These are phyloP conservation scores for Nannochloris sp. DNA, from an alignment of 139 green algal species.

Conservation along the genomic window DNA sequence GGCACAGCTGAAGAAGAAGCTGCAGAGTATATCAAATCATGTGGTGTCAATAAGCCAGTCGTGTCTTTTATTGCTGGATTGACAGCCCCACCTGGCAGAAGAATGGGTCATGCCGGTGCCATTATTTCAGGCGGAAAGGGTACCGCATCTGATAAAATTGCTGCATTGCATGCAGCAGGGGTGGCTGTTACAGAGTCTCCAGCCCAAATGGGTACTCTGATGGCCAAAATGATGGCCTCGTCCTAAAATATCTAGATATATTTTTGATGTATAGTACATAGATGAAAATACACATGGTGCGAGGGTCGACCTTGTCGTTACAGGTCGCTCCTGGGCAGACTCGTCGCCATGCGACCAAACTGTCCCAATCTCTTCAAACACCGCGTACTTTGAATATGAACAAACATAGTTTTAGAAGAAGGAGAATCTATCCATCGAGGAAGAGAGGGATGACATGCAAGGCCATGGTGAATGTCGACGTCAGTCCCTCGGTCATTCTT, in stretches of 20 bases:
- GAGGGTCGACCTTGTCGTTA: too few relatives aligned
- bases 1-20: conserved; percentile 96
- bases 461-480: conserved; percentile 61
- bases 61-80: conserved; percentile 98
- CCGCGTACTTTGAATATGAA: too few relatives aligned
- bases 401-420: too few relatives aligned
- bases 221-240: conserved; percentile 55
- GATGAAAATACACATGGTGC: too few relatives aligned
- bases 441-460: not conserved
- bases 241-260: too few relatives aligned
- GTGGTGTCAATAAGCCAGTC: conserved; percentile 89
- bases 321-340: too few relatives aligned
- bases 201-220: conserved; percentile 70
- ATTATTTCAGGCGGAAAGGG: conserved; percentile 87
- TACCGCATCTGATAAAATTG: conserved; percentile 91
- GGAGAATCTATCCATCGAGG: too few relatives aligned
- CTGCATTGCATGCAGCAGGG: conserved; percentile 78
- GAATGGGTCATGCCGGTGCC: conserved; percentile 96
- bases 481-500: conserved; percentile 52
- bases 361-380: too few relatives aligned
- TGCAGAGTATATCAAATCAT: conserved; percentile 79
- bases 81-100: conserved; percentile 87
- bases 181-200: conserved; percentile 76
- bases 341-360: too few relatives aligned
- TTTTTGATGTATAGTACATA: too few relatives aligned